phyloP scores from a whole-genome alignment of 345 rosid species.

The Lepidium didymum region DNA sequence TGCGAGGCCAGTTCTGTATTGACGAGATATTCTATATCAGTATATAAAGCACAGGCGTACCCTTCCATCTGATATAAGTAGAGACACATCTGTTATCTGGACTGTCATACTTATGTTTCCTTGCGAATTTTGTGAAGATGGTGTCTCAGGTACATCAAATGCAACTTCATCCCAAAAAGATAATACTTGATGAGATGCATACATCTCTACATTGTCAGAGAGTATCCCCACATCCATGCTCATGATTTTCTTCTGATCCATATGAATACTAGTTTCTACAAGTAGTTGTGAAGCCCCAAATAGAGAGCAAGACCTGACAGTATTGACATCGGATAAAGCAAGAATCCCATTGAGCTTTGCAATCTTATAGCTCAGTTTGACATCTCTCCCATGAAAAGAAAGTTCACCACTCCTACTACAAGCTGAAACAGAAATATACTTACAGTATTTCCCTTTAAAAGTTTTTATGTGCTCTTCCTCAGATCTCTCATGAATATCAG shows the following conservation, averaged over 20 bases:
- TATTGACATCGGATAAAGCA: conserved; percentile 31
- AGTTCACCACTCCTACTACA: conserved; percentile 42
- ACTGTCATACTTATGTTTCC: conserved; percentile 37
- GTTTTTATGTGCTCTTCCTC: conserved; percentile 23
- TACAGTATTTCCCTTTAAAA: conserved; percentile 35
- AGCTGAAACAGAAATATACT: conserved; percentile 41
- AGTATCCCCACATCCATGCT: conserved; percentile 34
- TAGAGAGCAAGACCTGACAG: conserved; percentile 50
- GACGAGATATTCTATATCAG: conserved; percentile 7
- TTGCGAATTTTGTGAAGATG: conserved; percentile 42
- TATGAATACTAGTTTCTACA: conserved; percentile 40
- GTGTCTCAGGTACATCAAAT: conserved; percentile 42
- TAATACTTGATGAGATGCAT: conserved; percentile 64
- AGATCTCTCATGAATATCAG: conserved; percentile 26
- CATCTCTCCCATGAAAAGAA: conserved; percentile 32
- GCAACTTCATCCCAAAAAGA: conserved; percentile 56
- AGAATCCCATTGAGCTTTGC: conserved; percentile 45
- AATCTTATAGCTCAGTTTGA: conserved; percentile 42
- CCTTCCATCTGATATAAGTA: conserved; percentile 84
- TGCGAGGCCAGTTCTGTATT: not conserved
- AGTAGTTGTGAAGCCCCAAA: conserved; percentile 48
- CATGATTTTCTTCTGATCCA: conserved; percentile 29
- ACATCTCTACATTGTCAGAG: conserved; percentile 50
- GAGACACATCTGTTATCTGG: conserved; percentile 53
- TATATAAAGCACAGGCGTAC: conserved; percentile 33